Conservation (phyloP, 139 green algal genomes). For the Tetraselmis chui region DNA sequence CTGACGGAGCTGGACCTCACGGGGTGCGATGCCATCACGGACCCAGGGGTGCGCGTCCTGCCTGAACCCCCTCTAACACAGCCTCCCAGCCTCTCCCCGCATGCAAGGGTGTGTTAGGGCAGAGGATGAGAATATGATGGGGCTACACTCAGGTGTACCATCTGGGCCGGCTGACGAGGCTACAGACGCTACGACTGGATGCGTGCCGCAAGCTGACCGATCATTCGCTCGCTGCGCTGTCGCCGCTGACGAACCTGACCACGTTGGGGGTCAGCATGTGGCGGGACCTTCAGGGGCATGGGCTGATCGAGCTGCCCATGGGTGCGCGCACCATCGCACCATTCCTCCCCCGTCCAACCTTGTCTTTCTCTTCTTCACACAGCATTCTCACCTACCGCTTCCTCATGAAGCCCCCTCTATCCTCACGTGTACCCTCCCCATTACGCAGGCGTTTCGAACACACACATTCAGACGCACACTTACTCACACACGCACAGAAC, state of each 20-base stretch:
- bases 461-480: too few relatives aligned
- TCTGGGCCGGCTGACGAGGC: not conserved
- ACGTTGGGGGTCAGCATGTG: not conserved
- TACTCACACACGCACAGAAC: too few relatives aligned
- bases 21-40: not conserved
- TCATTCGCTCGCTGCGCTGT: not conserved
- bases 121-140: too few relatives aligned
- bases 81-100: too few relatives aligned
- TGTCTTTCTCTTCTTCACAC: not conserved
- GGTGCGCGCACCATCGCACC: not conserved
- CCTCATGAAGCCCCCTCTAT: too few relatives aligned
- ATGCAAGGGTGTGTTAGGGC: too few relatives aligned
- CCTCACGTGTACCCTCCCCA: too few relatives aligned
- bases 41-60: not conserved
- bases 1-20: not conserved
- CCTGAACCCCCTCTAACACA: too few relatives aligned
- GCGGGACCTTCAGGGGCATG: not conserved
- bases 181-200: not conserved
- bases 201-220: not conserved
- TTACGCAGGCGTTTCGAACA: too few relatives aligned
- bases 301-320: not conserved
- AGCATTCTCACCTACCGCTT: too few relatives aligned
- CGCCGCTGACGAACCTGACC: not conserved
- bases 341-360: too few relatives aligned
- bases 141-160: too few relatives aligned